These are phyloP conservation scores for Nicotiana obtusifolia DNA, from an alignment of 257 asterid species.

Conservation along the genomic window DNA sequence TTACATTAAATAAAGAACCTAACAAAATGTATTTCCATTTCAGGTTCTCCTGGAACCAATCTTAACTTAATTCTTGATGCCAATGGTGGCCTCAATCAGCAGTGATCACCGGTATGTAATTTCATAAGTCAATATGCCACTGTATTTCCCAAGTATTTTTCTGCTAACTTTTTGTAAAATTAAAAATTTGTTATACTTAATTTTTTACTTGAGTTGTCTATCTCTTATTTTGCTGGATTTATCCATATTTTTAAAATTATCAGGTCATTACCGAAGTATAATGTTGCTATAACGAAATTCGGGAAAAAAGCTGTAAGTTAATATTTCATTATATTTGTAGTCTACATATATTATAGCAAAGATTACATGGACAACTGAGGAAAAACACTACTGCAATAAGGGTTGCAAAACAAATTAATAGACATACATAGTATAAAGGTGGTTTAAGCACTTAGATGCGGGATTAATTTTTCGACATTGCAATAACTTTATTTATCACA, in stretches of 20 bases:
- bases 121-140: not conserved
- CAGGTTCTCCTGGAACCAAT: constrained; percentile 34
- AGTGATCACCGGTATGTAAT: constrained; percentile 69
- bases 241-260: not conserved
- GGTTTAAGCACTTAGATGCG: no score
- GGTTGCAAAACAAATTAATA: no score
- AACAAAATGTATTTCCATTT: not conserved
- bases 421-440: no score
- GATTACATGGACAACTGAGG: no score
- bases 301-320: no score
- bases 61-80: constrained; percentile 63
- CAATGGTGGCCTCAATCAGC: constrained; percentile 90
- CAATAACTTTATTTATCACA: no score
- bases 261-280: not conserved
- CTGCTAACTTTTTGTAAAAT: not conserved
- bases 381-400: no score
- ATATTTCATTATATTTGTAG: no score
- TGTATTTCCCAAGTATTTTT: not conserved
- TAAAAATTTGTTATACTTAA: not conserved
- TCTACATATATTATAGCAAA: no score
- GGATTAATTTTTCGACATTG: no score
- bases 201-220: not conserved
- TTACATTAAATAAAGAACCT: not conserved
- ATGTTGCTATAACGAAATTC: not conserved
- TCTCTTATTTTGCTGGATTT: not conserved